Base-by-base conservation (phyloP, 768 basidiomycete species). In the Boletus eberwhitei region DNA sequence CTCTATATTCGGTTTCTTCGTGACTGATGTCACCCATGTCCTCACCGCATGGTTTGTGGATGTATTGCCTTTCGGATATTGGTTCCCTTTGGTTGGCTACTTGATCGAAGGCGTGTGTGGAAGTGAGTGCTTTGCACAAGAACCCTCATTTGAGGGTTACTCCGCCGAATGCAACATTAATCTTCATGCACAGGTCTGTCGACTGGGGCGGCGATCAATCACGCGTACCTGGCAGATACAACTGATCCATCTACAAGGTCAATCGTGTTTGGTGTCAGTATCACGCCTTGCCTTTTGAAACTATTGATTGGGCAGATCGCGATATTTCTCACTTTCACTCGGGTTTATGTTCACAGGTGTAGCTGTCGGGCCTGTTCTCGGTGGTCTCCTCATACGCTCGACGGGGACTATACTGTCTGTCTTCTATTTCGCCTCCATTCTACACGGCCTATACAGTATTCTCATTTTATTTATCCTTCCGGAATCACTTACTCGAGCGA, bases 301-400 rank as follows among this genome's bases (percentile, higher is more conserved):
- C 7, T 21, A 29, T 43, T 40, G 26, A 32, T 24, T 24, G 44
- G 8, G 8, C 52, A 90, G 88, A 48, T 83, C 88, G 5, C 79
- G 80, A 6, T 74, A 77, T 21, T 85, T 89, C 64, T 88, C 90
- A 1, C 68, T 88, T 32, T 73, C 75, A 41, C 71, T 83, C 2
- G 93, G 93, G 1, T 73, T 90, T 4, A 55, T 86, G 42, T 91
- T 88, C 70, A 64, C 74, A 9, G 93, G 93, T n/a, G 77, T 89
- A 64, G 86, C 86, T 1, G 31, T 89, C 19, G 93, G 93, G 1
- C 93, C 93, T 5, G 77, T 83, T 4, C 53, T 93, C 0, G 90
- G 91, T 14, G 78, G 82, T 48, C 54, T 89, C 35, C 64, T 91
- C 38, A 82, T 93, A 63, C 79, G 73, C 35, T 61, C 70, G 22